Conservation (phyloP, 2,329 filamentous ascomycete species). For the Colletotrichum tropicale region DNA sequence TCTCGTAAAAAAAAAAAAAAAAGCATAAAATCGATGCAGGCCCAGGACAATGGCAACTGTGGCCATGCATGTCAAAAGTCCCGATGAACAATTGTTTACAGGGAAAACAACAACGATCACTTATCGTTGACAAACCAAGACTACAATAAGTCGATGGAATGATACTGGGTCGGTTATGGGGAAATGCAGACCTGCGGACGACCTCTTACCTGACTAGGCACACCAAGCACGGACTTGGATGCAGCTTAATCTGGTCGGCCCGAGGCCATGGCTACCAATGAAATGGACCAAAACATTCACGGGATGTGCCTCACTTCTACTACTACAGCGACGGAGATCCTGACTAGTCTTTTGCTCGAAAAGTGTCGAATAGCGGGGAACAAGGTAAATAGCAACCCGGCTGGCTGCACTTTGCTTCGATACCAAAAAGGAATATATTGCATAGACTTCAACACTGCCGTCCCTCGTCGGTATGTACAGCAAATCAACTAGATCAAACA, state of each 20-base stretch:
- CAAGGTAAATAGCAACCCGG: background rate
- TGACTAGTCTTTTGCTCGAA: background rate
- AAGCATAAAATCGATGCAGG: too few species aligned
- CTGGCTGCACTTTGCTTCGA: background rate
- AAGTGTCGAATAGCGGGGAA: fast-evolving
- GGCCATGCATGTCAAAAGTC: background rate
- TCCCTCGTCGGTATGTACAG: background rate
- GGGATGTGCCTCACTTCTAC: background rate
- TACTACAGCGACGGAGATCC: background rate
- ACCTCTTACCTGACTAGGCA: background rate
- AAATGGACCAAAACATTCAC: background rate
- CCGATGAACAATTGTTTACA: background rate
- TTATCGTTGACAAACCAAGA: background rate
- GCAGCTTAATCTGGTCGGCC: background rate
- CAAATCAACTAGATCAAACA: background rate
- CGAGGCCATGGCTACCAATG: background rate
- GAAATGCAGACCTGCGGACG: background rate
- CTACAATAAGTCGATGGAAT: background rate
- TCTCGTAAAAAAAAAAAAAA: too few species aligned
- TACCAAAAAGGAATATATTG: background rate
- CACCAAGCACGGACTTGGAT: background rate
- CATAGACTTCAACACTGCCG: background rate
- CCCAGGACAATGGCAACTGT: background rate
- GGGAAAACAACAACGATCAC: fast-evolving
- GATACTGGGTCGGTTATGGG: background rate